phyloP scores from a whole-genome alignment of 2,329 filamentous ascomycete genomes.

The Penicillium sp. region DNA sequence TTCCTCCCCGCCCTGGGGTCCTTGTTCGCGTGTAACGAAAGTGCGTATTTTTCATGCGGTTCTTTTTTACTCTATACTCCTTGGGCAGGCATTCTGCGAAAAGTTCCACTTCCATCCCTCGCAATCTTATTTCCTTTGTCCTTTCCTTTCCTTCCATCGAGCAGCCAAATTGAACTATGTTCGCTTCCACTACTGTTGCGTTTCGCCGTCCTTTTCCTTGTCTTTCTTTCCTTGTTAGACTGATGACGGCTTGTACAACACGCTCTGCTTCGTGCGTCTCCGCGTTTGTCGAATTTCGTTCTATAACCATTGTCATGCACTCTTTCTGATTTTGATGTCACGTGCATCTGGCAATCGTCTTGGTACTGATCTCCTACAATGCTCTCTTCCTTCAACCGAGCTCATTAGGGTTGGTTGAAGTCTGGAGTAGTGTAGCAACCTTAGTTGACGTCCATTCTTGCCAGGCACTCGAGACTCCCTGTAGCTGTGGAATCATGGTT shows the following conservation, averaged over 20 bases:
- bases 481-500: slow-evolving; percentile 1
- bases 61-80: slow-evolving; percentile 35
- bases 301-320: slow-evolving; percentile 1
- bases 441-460: not conserved
- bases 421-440: not conserved
- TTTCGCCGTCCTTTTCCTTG: slow-evolving; percentile 24
- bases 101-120: slow-evolving; percentile 38
- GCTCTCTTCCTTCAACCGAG: not conserved
- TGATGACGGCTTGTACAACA: slow-evolving; percentile 39
- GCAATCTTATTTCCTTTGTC: slow-evolving; percentile 12
- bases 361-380: not conserved
- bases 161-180: slow-evolving; percentile 42
- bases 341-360: not conserved
- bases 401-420: not conserved
- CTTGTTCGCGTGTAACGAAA: slow-evolving; percentile 40
- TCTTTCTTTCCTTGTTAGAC: slow-evolving; percentile 25
- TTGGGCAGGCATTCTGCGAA: slow-evolving; percentile 49
- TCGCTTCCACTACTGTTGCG: slow-evolving; percentile 34
- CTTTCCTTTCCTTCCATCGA: slow-evolving; percentile 27
- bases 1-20: slow-evolving; percentile 27
- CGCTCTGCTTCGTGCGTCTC: slow-evolving; percentile 21
- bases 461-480: not conserved
- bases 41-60: slow-evolving; percentile 37
- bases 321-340: not conserved
- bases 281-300: slow-evolving; percentile 21